A percentile compares a stretch with the other conserved stretches of the same genome.
These are phyloP conservation scores for Metschnikowia colocasiae DNA, from an alignment of 805 yeast genomes.

Conservation along the genomic window DNA sequence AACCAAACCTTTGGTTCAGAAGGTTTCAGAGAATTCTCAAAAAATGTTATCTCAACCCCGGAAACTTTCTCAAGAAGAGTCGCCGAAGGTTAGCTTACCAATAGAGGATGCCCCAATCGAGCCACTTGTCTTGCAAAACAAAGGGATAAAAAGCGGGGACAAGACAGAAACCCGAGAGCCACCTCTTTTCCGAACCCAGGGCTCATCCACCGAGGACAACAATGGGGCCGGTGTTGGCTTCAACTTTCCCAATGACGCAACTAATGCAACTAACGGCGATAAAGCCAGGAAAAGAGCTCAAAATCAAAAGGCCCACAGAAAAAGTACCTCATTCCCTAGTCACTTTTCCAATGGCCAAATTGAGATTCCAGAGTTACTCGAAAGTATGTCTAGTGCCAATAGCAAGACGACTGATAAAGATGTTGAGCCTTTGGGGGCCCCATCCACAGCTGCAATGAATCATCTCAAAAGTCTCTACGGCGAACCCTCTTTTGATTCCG, in stretches of 20 bases:
- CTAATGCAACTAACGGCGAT: slow-evolving; percentile 33
- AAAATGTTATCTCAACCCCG: not conserved
- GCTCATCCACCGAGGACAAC: slow-evolving; percentile 22
- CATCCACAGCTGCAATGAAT: slow-evolving; percentile 30
- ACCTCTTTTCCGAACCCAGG: not conserved
- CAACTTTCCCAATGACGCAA: slow-evolving; percentile 34
- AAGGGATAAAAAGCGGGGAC: not conserved
- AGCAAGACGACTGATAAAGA: not conserved
- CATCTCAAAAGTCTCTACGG: slow-evolving; percentile 24
- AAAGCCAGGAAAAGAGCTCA: slow-evolving; percentile 9
- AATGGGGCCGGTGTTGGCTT: slow-evolving; percentile 35
- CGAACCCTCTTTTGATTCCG: slow-evolving; percentile 31
- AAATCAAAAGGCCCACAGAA: slow-evolving; percentile 11
- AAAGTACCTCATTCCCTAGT: slow-evolving; percentile 11
- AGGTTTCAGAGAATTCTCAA: not conserved
- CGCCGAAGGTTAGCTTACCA: not conserved
- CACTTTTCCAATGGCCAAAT: slow-evolving; percentile 32
- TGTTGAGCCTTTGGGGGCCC: slow-evolving; percentile 36
- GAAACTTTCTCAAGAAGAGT: not conserved
- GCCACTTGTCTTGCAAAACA: slow-evolving; percentile 1
- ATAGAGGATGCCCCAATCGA: not conserved
- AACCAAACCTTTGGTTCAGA: not conserved
- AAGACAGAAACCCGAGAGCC: not conserved
- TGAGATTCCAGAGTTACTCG: slow-evolving; percentile 39
- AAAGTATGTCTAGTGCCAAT: slow-evolving; percentile 2